A percentile compares a stretch with the other conserved stretches of the same genome.
Conservation (phyloP, 345 rosid species). For the Melaleuca alternifolia region DNA sequence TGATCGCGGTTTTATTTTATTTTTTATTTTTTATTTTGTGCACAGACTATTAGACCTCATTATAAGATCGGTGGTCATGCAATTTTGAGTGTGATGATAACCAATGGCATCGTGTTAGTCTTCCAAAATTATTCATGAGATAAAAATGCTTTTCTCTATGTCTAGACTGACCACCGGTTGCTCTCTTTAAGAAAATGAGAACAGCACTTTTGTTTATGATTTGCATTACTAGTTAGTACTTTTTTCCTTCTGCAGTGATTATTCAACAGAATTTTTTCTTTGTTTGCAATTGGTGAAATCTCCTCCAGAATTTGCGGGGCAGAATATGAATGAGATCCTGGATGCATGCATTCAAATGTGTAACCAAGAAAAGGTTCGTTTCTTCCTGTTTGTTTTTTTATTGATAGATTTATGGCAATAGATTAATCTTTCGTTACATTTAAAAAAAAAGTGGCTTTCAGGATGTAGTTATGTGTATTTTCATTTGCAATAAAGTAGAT, state of each 20-base stretch:
- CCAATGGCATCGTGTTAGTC: background rate
- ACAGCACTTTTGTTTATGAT: background rate
- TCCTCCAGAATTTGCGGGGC: slow-evolving; percentile 6
- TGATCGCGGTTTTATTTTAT: too few relatives aligned
- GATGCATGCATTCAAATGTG: slow-evolving; percentile 22
- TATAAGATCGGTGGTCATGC: background rate
- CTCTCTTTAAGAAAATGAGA: background rate
- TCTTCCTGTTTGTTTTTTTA: background rate
- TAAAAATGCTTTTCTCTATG: background rate
- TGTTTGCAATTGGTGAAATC: background rate
- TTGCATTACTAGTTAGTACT: background rate
- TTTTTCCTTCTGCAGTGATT: background rate
- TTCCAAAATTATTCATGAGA: background rate
- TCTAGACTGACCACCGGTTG: background rate
- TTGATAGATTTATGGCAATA: background rate
- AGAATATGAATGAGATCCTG: slow-evolving; percentile 5
- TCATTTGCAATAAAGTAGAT: background rate
- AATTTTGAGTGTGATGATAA: background rate
- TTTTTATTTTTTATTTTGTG: background rate
- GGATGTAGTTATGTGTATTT: background rate
- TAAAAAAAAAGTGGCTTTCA: background rate
- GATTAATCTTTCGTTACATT: background rate
- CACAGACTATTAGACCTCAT: background rate
- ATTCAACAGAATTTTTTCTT: background rate
- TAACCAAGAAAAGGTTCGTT: slow-evolving; percentile 8